Evolutionary conservation across 306 rosid species (phyloP).

Genomic region (Aeschynomene evenia): DNA sequence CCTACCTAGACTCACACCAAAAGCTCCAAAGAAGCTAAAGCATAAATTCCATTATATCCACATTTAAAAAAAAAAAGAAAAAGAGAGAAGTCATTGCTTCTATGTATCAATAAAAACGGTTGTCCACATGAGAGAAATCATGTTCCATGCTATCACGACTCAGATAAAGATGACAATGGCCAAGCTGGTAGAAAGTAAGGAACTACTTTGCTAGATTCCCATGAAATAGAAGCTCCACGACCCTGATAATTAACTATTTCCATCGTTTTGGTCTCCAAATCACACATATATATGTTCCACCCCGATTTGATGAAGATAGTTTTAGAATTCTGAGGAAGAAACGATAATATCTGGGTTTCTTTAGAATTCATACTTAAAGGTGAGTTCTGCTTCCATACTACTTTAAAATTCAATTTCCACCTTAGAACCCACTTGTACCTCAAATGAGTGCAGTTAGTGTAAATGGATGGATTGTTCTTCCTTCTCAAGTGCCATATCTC

Average conservation of each 20-base stretch:
- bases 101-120: conserved; percentile 9
- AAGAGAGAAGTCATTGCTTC: background rate
- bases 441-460: conserved; percentile 29
- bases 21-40: background rate
- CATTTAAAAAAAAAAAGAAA: background rate
- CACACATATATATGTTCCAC: conserved; percentile 47
- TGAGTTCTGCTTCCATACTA: conserved; percentile 60
- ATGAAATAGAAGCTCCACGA: conserved; percentile 52
- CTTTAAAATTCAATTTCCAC: conserved; percentile 49
- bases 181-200: conserved; percentile 72
- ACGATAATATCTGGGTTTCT: conserved; percentile 63
- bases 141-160: background rate
- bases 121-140: conserved; percentile 11
- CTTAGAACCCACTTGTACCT: conserved; percentile 49
- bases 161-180: conserved; percentile 47
- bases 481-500: conserved; percentile 69
- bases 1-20: background rate
- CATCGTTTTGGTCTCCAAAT: conserved; percentile 45
- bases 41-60: background rate
- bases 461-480: conserved; percentile 34
- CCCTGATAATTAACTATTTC: conserved; percentile 52
- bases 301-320: conserved; percentile 60
- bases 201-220: conserved; percentile 64
- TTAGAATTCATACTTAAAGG: conserved; percentile 43
- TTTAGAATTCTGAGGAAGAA: conserved; percentile 54